phyloP scores from a whole-genome alignment of 805 yeast genomes.

The Ogataea paraovalis region DNA sequence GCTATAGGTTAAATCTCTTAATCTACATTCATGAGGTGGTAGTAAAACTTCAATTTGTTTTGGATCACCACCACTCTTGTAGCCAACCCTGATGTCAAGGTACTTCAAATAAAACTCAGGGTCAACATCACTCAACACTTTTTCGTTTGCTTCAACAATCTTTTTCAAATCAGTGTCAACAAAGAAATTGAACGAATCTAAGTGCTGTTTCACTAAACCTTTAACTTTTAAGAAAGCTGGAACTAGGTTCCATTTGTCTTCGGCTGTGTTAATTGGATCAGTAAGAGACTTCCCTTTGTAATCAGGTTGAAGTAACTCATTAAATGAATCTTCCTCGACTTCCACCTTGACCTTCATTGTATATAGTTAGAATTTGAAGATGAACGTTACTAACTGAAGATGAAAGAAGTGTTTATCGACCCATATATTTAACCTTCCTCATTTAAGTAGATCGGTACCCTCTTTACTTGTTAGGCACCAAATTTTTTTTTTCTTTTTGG shows the following conservation, averaged over 20 bases:
- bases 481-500: not conserved
- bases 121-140: constrained; percentile 88
- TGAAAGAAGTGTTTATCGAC: too few species aligned
- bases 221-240: constrained; percentile 96
- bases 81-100: constrained; percentile 88
- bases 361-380: not conserved
- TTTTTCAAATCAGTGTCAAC: constrained; percentile 91
- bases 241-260: constrained; percentile 93
- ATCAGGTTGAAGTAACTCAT: constrained; percentile 70
- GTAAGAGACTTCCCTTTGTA: constrained; percentile 84
- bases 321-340: constrained; percentile 48
- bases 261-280: constrained; percentile 86
- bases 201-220: constrained; percentile 94
- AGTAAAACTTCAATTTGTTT: constrained; percentile 55
- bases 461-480: not conserved
- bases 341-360: not conserved
- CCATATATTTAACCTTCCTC: too few species aligned
- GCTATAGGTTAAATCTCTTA: constrained; percentile 89
- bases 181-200: constrained; percentile 96
- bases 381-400: too few species aligned
- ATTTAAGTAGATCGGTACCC: too few species aligned
- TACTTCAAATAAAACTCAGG: constrained; percentile 94
- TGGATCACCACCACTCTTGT: constrained; percentile 49
- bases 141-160: constrained; percentile 86
- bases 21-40: constrained; percentile 93